phyloP scores from a whole-genome alignment of 2,329 filamentous ascomycete species.

The Fusarium hostae region DNA sequence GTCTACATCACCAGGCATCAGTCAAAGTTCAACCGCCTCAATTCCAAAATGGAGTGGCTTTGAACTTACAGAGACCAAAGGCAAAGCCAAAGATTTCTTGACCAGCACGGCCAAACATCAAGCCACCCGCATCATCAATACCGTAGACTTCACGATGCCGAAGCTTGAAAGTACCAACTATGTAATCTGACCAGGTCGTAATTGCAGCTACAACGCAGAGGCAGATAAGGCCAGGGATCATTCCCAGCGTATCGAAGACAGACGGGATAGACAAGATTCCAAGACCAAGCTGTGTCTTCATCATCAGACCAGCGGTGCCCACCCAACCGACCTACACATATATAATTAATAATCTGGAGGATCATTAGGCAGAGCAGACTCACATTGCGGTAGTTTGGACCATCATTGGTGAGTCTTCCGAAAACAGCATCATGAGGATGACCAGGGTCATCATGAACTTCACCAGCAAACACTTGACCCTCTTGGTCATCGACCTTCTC shows the following conservation, averaged over 20 bases:
- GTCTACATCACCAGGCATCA: not conserved
- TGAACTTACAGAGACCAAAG: conserved; percentile 49
- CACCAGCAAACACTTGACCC: not conserved
- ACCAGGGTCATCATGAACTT: conserved; percentile 6
- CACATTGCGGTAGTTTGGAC: conserved; percentile 47
- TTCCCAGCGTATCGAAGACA: conserved; percentile 57
- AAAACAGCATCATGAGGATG: conserved; percentile 37
- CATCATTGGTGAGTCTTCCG: conserved; percentile 41
- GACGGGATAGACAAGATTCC: conserved; percentile 60
- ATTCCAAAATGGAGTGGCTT: accelerated
- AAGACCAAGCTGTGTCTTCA: conserved; percentile 59
- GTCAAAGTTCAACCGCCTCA: accelerated
- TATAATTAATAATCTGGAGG: not conserved
- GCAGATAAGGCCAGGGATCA: conserved; percentile 60
- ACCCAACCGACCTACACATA: conserved; percentile 53
- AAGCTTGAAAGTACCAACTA: conserved; percentile 62
- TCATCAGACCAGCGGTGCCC: conserved; percentile 56
- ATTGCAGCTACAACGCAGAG: conserved; percentile 55
- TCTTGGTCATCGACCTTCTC: conserved; percentile 8
- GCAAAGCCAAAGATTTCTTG: conserved; percentile 54
- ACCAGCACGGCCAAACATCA: conserved; percentile 60
- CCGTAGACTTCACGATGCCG: conserved; percentile 62
- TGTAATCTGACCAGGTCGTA: conserved; percentile 61
- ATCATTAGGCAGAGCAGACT: not conserved
- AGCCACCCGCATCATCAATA: conserved; percentile 62